Percentiles rank a stretch among this genome's conserved stretches.
Conservation (phyloP, 306 rosid species). For the Vigna radiata region DNA sequence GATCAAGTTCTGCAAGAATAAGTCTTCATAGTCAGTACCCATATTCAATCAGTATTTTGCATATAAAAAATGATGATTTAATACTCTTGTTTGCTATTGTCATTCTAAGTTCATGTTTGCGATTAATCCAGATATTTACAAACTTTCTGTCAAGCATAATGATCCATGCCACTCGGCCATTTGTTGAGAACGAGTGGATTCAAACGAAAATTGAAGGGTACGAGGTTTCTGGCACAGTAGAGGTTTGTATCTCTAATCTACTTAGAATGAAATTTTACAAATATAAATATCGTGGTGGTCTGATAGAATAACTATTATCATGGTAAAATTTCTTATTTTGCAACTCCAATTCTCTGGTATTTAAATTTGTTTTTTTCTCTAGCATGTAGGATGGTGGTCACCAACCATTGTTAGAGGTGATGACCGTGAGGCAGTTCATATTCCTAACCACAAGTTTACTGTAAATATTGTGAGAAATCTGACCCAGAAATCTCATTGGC, state of each 20-base stretch:
- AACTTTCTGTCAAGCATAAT: slow-evolving; percentile 97
- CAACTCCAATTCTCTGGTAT: slow-evolving; percentile 21
- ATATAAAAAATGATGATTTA: background rate
- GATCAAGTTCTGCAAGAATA: slow-evolving; percentile 4
- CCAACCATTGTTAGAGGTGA: slow-evolving; percentile 98
- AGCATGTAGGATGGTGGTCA: slow-evolving; percentile 99
- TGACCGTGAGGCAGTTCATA: slow-evolving; percentile 99
- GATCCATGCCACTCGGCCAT: slow-evolving; percentile 95
- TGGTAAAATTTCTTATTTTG: slow-evolving; percentile 35
- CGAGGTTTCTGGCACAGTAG: slow-evolving; percentile 98
- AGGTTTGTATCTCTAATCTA: slow-evolving; percentile 68
- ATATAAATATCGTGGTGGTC: slow-evolving; percentile 19
- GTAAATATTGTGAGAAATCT: slow-evolving; percentile 96
- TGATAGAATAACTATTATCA: slow-evolving; percentile 21
- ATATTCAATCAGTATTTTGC: slow-evolving; percentile 11
- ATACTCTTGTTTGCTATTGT: slow-evolving; percentile 33
- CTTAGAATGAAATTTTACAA: slow-evolving; percentile 5
- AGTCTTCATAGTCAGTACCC: slow-evolving; percentile 22
- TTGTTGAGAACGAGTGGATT: slow-evolving; percentile 93
- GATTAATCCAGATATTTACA: slow-evolving; percentile 81
- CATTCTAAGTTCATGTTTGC: slow-evolving; percentile 48
- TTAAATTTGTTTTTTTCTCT: slow-evolving; percentile 40
- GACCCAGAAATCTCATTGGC: slow-evolving; percentile 98
- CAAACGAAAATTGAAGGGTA: slow-evolving; percentile 97
- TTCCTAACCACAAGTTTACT: slow-evolving; percentile 97